These are phyloP conservation scores for Lentinus tigrinus DNA, from an alignment of 768 basidiomycete species.

Conservation along the genomic window DNA sequence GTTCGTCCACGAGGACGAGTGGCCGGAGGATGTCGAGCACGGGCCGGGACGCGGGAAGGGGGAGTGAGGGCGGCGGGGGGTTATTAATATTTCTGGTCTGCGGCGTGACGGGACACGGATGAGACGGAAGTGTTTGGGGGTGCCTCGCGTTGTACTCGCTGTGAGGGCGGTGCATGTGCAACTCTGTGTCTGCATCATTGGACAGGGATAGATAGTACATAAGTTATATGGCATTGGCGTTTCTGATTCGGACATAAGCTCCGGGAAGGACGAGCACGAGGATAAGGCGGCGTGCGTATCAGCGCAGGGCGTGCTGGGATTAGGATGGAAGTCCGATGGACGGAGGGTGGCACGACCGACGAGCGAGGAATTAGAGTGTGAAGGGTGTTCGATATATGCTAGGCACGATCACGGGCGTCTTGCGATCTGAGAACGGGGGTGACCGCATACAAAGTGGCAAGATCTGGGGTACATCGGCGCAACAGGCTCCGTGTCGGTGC, in stretches of 20 bases:
- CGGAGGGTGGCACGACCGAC: slow-evolving; percentile 5
- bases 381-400: slow-evolving; percentile 5
- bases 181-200: neutral
- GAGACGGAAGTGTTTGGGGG: neutral
- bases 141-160: neutral
- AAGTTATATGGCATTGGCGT: neutral
- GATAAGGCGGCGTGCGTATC: neutral
- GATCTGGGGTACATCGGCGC: slow-evolving; percentile 15
- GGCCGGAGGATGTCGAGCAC: slow-evolving; percentile 21
- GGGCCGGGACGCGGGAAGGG: slow-evolving; percentile 17
- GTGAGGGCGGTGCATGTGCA: too few species aligned
- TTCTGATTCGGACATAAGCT: neutral
- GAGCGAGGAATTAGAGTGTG: slow-evolving; percentile 13
- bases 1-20: slow-evolving; percentile 30
- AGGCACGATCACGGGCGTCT: slow-evolving; percentile 4
- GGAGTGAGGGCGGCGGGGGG: slow-evolving; percentile 1
- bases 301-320: neutral
- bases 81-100: neutral
- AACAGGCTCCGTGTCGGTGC: slow-evolving; percentile 2
- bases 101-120: neutral
- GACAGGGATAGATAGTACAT: neutral
- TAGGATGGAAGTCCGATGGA: neutral
- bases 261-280: neutral
- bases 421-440: neutral
- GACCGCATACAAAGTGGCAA: neutral